Evolutionary conservation across 768 basidiomycete species (phyloP), one percentile per base, ranked within the genome.

Genomic region (Candolleomyces eurysporus): DNA sequence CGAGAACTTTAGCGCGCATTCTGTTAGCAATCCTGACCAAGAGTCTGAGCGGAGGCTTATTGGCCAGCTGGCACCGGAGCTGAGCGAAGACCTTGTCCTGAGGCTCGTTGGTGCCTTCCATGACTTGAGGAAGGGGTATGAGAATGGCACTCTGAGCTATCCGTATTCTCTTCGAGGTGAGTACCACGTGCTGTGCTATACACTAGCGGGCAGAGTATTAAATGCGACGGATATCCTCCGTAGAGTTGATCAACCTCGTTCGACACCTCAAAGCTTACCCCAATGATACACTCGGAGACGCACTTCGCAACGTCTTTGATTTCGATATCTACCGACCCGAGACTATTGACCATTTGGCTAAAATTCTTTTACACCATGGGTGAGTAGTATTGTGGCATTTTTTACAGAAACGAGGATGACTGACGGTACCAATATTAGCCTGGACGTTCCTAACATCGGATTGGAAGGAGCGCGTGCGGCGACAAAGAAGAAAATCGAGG

Each of bases 141-240:
- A 87, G 40, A 73, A 69, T 59, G 87, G 87, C 6, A 73, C 76
- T 2, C 66, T 89, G 56, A 83, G 76, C n/a, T 88, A 88, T 66
- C 87, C 87, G 3, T 89, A 89, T 68, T 88, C 86, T 3, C 72
- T 89, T 21, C 73, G 87, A 79, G 87, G 87, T 86, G 26, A n/a
- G 67, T 50, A 22, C 11, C 11, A 7, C 10, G 10, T 14, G 14
- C 42, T 10, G 17, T 19, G 21, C 13, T 48, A 9, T 31, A 11
- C 11, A 6, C 32, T 58, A 10, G 31, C 36, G 5, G 16, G 19
- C 17, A 5, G 21, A 5, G 39, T 22, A 45, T n/a, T 55, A 48
- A 49, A 49, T 4, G 22, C 6, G n/a, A n/a, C n/a, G n/a, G n/a
- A n/a, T 46, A 19, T 42, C 9, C 22, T 43, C 8, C 52, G 14